Evolutionary conservation across 2,329 filamentous ascomycete species (phyloP), one percentile per base, ranked within the genome.

Genomic region (Fusarium nematophilum): DNA sequence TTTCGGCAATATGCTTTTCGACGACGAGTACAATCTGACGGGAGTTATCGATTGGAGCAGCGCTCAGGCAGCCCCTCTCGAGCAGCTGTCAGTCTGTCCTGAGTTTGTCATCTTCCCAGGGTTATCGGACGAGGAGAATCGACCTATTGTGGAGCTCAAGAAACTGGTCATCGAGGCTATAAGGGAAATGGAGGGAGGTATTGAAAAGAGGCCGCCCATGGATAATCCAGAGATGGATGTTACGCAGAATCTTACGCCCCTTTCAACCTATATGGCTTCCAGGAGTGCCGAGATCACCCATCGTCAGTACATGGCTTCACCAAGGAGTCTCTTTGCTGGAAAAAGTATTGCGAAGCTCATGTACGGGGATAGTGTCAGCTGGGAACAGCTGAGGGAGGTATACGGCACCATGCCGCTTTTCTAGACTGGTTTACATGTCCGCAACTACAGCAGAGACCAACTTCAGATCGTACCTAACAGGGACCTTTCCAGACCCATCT

Each of bases 1-100:
- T 64, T 72, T 65, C 55, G 73, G 74, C 31, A 78, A 79, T 36
- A 64, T 79, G 56, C 72, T 78, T 6, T 78, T 79, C 25, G 76
- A 79, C 55, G 56, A 73, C 14, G 75, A 79, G 38, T 77, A 76
- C 59, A 77, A 76, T 56, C 48, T 77, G 29, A 73, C 64, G 2
- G 74, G 70, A 15, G 57, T 78, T 26, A 65, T 77, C 37, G 73
- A 75, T 57, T 78, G 73, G 75, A 73, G 70, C 42, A 57, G 58
- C 45, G 72, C 73, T 6, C 72, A 73, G 58, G 63, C 68, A 10
- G 72, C 66, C 6, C 73, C 73, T 48, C 53, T 76, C 1, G 73
- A 77, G 65, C 72, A 71, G 44, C 54, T 76, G 29, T 70, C 73
- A 4, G 66, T 76, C 42, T 73, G 61, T 52, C 74, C 70, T 34